Evolutionary conservation across 106 monocot genomes (phyloP).

Genomic region (Dendrobium huoshanense): DNA sequence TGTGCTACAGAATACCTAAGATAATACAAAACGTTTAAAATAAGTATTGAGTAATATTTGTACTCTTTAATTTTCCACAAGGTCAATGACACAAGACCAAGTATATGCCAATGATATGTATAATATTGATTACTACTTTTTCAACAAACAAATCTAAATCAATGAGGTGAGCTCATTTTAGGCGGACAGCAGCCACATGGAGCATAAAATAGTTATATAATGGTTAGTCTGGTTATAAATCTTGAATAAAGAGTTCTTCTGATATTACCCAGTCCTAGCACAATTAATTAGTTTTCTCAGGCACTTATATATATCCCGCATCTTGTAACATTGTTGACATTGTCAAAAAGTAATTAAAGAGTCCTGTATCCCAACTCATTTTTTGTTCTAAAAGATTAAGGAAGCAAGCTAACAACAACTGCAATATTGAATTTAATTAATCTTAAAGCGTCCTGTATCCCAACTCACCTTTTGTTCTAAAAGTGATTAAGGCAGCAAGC

Average conservation of each 20-base stretch:
- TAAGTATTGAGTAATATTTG: background rate
- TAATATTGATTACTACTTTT: background rate
- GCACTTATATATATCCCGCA: background rate
- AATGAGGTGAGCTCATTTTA: background rate
- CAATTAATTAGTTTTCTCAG: background rate
- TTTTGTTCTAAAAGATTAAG: background rate
- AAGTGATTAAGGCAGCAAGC: background rate
- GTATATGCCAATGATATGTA: background rate
- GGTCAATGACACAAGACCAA: background rate
- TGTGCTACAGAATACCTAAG: background rate
- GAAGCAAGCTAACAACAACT: background rate
- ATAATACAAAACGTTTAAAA: background rate
- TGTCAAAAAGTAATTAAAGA: background rate
- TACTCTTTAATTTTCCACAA: background rate
- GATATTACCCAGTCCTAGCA: background rate
- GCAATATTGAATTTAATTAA: background rate
- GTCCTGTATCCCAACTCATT: background rate
- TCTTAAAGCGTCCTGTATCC: background rate
- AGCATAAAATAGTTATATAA: background rate
- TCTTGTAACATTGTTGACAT: background rate
- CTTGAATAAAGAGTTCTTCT: background rate
- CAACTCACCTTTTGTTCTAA: background rate
- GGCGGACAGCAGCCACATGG: background rate
- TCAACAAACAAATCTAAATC: background rate
- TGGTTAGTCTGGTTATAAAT: background rate